A percentile compares a stretch with the other conserved stretches of the same genome.
Evolutionary conservation across 805 yeast genomes (phyloP).

Genomic region (Naumovozyma baii): DNA sequence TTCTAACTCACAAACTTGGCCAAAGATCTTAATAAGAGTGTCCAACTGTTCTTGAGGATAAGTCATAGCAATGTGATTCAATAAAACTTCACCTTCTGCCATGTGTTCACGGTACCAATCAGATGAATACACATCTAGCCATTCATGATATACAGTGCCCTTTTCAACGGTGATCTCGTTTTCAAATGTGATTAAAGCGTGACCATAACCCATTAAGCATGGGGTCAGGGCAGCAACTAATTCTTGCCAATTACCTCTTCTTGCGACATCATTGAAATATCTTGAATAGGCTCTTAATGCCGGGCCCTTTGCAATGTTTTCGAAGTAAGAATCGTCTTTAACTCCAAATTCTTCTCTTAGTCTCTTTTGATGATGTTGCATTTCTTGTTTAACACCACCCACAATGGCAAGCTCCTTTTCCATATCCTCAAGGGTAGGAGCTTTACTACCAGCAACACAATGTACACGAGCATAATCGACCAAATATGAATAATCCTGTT

Average conservation of each 20-base stretch:
- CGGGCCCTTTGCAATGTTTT: conserved; percentile 38
- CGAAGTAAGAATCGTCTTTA: conserved; percentile 37
- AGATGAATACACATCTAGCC: conserved; percentile 56
- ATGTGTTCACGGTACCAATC: conserved; percentile 50
- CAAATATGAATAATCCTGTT: conserved; percentile 60
- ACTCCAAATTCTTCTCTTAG: conserved; percentile 32
- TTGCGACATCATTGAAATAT: conserved; percentile 46
- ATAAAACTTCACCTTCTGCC: conserved; percentile 37
- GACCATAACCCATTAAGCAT: conserved; percentile 62
- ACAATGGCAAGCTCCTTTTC: conserved; percentile 43
- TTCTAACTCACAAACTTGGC: conserved; percentile 51
- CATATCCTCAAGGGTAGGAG: conserved; percentile 45
- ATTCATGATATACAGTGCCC: conserved; percentile 29
- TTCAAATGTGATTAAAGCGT: conserved; percentile 38
- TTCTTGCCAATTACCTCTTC: conserved; percentile 49
- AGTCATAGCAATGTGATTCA: conserved; percentile 37
- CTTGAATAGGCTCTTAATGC: conserved; percentile 56
- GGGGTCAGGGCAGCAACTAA: conserved; percentile 64
- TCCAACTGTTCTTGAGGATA: conserved; percentile 39
- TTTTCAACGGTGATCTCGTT: conserved; percentile 25
- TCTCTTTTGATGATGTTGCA: conserved; percentile 45
- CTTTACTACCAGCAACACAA: conserved; percentile 51
- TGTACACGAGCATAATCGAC: conserved; percentile 60
- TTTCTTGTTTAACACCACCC: conserved; percentile 43
- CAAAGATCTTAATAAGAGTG: conserved; percentile 48